These are phyloP conservation scores for Pseudogymnoascus sp. DNA, from an alignment of 2,329 filamentous ascomycete species.

Conservation along the genomic window DNA sequence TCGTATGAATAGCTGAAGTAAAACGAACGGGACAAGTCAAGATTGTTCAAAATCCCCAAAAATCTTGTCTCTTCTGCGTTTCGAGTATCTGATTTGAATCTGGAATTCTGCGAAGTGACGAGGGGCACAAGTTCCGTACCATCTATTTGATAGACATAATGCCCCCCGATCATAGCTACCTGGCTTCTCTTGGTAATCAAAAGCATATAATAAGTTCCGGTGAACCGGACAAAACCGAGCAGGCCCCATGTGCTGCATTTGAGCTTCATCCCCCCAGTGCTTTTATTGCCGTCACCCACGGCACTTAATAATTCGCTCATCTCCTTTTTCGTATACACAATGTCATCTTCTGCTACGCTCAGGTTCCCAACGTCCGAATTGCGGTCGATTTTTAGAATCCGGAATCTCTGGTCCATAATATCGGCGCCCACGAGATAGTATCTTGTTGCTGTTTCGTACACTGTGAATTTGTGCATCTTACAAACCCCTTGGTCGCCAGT, in stretches of 20 bases:
- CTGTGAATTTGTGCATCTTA: constrained; percentile 90
- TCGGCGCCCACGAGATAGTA: constrained; percentile 95
- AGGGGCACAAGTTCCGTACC: constrained; percentile 86
- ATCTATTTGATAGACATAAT: constrained; percentile 93
- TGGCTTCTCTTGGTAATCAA: constrained; percentile 93
- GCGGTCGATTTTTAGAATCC: constrained; percentile 90
- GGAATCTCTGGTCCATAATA: constrained; percentile 78
- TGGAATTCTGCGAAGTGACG: constrained; percentile 59
- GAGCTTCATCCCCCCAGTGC: constrained; percentile 79
- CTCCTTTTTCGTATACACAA: constrained; percentile 84
- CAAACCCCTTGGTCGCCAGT: constrained; percentile 39
- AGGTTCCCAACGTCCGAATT: constrained; percentile 73
- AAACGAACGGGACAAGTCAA: constrained; percentile 85
- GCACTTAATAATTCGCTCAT: constrained; percentile 90
- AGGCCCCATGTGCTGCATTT: constrained; percentile 90
- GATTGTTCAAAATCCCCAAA: constrained; percentile 77
- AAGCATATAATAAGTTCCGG: constrained; percentile 93
- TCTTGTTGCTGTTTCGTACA: constrained; percentile 88
- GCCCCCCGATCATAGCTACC: constrained; percentile 90
- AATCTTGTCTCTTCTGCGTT: constrained; percentile 88
- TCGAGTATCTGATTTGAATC: constrained; percentile 65
- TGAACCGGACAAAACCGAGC: constrained; percentile 92
- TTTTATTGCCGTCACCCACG: constrained; percentile 91
- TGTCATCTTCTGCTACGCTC: constrained; percentile 86
- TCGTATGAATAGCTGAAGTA: constrained; percentile 99